A percentile compares a stretch with the other conserved stretches of the same genome.
Conservation (phyloP, 495 filamentous ascomycete genomes). For the Penicillium malachiteum region DNA sequence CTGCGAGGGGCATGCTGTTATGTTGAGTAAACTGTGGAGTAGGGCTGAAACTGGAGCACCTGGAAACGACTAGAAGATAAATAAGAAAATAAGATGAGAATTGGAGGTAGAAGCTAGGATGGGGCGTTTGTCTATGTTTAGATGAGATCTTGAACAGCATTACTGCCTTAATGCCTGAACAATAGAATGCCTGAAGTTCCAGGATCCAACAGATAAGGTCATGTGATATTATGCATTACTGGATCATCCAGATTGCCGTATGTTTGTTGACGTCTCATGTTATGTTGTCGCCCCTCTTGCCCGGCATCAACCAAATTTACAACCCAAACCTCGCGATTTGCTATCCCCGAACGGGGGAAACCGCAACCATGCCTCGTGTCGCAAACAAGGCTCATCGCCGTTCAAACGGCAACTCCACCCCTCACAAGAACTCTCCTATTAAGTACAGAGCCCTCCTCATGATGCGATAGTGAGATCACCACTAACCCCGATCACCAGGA, state of each 20-base stretch:
- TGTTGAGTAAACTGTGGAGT: neutral
- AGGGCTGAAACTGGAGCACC: neutral
- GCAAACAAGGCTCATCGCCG: conserved; percentile 54
- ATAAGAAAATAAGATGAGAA: neutral
- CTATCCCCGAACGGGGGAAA: conserved; percentile 30
- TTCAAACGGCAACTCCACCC: conserved; percentile 55
- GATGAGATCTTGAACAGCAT: neutral
- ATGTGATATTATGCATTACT: conserved; percentile 20
- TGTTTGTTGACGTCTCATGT: conserved; percentile 41
- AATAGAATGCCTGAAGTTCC: conserved; percentile 2
- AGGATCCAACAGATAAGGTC: neutral
- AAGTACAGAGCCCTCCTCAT: conserved; percentile 52
- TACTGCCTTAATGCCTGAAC: neutral
- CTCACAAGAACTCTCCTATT: conserved; percentile 62
- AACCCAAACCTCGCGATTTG: conserved; percentile 10
- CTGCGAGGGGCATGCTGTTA: neutral
- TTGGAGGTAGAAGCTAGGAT: neutral
- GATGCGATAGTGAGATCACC: neutral
- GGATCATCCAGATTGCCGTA: conserved; percentile 20
- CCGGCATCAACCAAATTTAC: conserved; percentile 11
- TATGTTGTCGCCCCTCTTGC: conserved; percentile 22
- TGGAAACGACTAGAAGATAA: neutral
- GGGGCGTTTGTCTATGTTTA: neutral
- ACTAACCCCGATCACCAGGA: conserved; percentile 41
- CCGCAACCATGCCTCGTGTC: conserved; percentile 69